A percentile compares a stretch with the other conserved stretches of the same genome.
These are phyloP conservation scores for Cnidoscolus chayamansa DNA, from an alignment of 441 rosid genomes.

Conservation along the genomic window DNA sequence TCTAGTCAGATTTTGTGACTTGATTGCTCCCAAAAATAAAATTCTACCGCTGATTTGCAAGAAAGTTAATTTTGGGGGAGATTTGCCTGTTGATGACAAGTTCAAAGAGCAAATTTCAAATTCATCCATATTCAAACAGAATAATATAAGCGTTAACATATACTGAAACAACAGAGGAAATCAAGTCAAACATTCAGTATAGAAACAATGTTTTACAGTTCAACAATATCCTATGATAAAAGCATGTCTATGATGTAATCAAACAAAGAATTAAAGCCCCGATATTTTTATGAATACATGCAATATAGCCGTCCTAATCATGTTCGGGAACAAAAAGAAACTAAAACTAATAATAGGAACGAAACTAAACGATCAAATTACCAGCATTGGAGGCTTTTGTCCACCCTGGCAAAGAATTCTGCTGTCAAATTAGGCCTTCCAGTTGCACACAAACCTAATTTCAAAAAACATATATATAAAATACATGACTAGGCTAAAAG, in stretches of 20 bases:
- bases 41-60: too few species aligned
- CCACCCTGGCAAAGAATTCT: conserved; percentile 63
- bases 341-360: neutral
- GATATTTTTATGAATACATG: neutral
- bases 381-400: conserved; percentile 68
- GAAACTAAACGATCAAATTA: conserved; percentile 23
- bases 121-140: neutral
- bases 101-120: too few species aligned
- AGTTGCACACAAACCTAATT: conserved; percentile 43
- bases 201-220: neutral
- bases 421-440: conserved; percentile 58
- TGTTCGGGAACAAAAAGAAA: neutral
- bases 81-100: too few species aligned
- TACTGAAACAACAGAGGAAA: neutral
- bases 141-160: neutral
- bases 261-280: neutral
- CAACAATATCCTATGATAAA: neutral
- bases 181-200: conserved; percentile 7
- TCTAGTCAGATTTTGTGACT: too few species aligned
- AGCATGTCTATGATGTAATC: neutral
- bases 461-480: neutral
- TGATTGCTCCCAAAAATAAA: too few species aligned
- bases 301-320: neutral
- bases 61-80: too few species aligned
- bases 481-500: neutral